phyloP scores from a whole-genome alignment of 225 moss, liverwort and hornwort genomes.

The Pseudoscleropodium purum region DNA sequence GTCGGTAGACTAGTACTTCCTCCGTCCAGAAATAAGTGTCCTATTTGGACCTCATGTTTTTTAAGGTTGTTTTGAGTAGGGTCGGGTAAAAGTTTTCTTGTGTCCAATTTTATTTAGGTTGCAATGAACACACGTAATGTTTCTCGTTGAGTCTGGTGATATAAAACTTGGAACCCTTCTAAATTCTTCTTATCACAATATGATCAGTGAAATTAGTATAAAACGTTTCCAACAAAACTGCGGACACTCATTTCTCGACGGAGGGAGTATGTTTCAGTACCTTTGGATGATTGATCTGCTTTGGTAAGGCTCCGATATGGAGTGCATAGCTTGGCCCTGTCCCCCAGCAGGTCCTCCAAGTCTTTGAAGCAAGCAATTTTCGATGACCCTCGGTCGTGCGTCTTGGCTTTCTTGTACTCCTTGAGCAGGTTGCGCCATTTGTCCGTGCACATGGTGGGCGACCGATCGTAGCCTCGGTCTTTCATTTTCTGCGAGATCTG shows the following conservation, averaged over 20 bases:
- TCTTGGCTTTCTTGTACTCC: constrained; percentile 95
- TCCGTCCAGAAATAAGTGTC: neutral
- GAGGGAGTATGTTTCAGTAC: neutral
- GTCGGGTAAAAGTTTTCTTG: neutral
- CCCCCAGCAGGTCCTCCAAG: constrained; percentile 86
- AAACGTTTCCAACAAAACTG: neutral
- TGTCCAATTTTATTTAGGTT: neutral
- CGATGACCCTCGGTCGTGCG: constrained; percentile 77
- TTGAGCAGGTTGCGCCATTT: constrained; percentile 98
- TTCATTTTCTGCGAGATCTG: constrained; percentile 96
- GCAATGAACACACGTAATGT: neutral
- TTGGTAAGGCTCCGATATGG: constrained; percentile 48
- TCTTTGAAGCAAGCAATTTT: constrained; percentile 95
- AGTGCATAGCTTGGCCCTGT: constrained; percentile 52
- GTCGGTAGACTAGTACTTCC: neutral
- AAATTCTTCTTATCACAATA: neutral
- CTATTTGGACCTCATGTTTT: neutral
- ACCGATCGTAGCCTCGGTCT: constrained; percentile 85
- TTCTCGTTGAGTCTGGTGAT: neutral
- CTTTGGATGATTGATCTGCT: constrained; percentile 45
- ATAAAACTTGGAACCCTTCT: neutral
- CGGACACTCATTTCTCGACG: neutral
- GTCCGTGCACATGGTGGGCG: constrained; percentile 97
- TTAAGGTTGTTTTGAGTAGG: neutral
- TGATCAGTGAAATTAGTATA: neutral